These are phyloP conservation scores for Flaveria bidentis DNA, from an alignment of 129 eudicot species.

Conservation along the genomic window DNA sequence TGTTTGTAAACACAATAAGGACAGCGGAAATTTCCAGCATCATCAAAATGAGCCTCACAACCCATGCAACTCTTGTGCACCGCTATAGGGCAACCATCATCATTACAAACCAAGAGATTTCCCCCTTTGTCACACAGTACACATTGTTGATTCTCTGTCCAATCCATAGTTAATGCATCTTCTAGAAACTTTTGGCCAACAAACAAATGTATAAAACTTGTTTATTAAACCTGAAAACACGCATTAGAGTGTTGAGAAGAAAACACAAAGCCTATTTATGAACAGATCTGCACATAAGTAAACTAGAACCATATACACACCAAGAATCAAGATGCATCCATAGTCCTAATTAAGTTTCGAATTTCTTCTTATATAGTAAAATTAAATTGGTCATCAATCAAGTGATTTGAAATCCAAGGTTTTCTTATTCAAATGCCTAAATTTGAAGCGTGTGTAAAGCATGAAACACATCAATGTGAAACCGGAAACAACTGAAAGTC, in stretches of 20 bases:
- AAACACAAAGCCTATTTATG: neutral
- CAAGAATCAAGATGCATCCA: neutral
- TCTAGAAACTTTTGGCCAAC: neutral
- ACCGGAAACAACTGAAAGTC: no score
- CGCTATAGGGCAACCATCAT: conserved; percentile 57
- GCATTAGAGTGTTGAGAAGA: conserved; percentile 3
- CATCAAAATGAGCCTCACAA: conserved; percentile 46
- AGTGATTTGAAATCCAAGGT: conserved; percentile 1
- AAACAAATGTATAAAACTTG: neutral
- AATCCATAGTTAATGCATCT: conserved; percentile 40
- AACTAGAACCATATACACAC: conserved; percentile 2
- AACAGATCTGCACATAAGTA: neutral
- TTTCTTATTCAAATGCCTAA: neutral
- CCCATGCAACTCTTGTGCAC: conserved; percentile 71
- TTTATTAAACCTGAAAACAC: conserved; percentile 15
- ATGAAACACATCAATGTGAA: conserved; percentile 1
- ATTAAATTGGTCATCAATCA: conserved; percentile 1
- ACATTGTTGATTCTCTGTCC: conserved; percentile 45
- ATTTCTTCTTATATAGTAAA: neutral
- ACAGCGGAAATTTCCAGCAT: conserved; percentile 53
- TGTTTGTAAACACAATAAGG: conserved; percentile 60
- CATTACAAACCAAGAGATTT: conserved; percentile 55
- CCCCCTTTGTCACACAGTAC: conserved; percentile 56
- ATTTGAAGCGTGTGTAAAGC: neutral
- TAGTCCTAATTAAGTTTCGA: conserved; percentile 11